Base-by-base conservation (phyloP, 495 filamentous ascomycete genomes). In the Lasiosphaeria miniovina region DNA sequence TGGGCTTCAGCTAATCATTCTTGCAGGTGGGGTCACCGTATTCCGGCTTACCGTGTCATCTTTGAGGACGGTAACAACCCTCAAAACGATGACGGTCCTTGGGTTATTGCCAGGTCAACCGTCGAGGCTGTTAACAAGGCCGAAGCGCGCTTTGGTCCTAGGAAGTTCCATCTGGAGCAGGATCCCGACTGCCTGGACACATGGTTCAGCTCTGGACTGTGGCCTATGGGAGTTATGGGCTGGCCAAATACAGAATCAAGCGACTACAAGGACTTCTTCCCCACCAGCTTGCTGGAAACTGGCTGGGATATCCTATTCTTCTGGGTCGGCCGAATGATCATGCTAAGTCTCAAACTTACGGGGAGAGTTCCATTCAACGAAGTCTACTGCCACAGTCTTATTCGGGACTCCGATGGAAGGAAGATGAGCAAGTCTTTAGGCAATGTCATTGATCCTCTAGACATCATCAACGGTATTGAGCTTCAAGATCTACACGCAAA, bases 401-500 rank as follows among this genome's bases (percentile, higher is more conserved):
- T 93, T 57, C 82, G 90, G 64, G 90, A 92, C 69, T 86, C 82
- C 5, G 88, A 91, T 53, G 89, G 89, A 48, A 80, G 90, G 17
- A 93, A 92, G 73, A 93, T 92, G 89, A 88, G 85, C 64, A 91
- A 93, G 75, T 91, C 88, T 41, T 71, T 93, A 38, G 90, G 90
- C 38, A 93, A 93, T 59, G 90, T 92, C 55, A 83, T 93, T 63
- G 90, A 92, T 68, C 90, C 90, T 61, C 75, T 91, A 15, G 90
- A 93, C 69, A 85, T 93, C 56, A 90, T 91, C 74, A 79, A 82
- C 61, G 88, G 89, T 63, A 90, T 91, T 57, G 71, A 81, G 33
- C 78, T 93, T 4, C 75, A 89, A 54, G 65, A 67, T 6, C 82
- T 93, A 14, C 88, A 90, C 59, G 85, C 82, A 38, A 92, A 91